Evolutionary conservation across 331 rosid genomes (phyloP).

Genomic region (Prunus yedoensis): DNA sequence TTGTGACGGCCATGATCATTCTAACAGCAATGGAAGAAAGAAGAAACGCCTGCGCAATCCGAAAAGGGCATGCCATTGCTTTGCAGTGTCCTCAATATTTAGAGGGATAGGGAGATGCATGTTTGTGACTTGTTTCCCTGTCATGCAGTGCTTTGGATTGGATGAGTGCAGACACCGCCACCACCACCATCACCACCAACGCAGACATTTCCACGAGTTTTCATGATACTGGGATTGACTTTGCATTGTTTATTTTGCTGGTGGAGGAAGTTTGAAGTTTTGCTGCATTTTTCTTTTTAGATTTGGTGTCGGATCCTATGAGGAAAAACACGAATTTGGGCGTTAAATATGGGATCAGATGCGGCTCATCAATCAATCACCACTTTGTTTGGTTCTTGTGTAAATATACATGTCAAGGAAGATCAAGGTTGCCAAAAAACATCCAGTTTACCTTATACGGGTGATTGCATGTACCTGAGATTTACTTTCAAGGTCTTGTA

Average conservation of each 20-base stretch:
- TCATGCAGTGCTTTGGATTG: constrained; percentile 57
- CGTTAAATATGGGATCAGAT: not conserved
- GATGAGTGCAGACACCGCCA: constrained; percentile 59
- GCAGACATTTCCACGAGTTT: constrained; percentile 43
- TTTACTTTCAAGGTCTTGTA: not conserved
- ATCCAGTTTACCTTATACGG: not conserved
- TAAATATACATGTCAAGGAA: not conserved
- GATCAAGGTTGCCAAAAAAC: not conserved
- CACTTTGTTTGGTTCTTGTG: not conserved
- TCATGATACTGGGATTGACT: not conserved
- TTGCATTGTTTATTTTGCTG: not conserved
- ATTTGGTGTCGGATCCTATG: not conserved
- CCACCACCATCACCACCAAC: constrained; percentile 40
- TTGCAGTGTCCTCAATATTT: constrained; percentile 40
- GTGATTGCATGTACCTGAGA: not conserved
- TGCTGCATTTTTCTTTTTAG: not conserved
- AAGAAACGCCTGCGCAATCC: not conserved
- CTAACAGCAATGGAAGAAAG: constrained; percentile 26
- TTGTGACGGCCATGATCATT: constrained; percentile 4
- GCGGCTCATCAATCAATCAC: no score
- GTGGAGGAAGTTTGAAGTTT: not conserved
- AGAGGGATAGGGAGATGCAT: constrained; percentile 67
- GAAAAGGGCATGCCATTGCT: constrained; percentile 34
- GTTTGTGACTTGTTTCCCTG: constrained; percentile 69
- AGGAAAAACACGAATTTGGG: not conserved